Evolutionary conservation across 148 eudicot species (phyloP).

Genomic region (Limonium bicolor): DNA sequence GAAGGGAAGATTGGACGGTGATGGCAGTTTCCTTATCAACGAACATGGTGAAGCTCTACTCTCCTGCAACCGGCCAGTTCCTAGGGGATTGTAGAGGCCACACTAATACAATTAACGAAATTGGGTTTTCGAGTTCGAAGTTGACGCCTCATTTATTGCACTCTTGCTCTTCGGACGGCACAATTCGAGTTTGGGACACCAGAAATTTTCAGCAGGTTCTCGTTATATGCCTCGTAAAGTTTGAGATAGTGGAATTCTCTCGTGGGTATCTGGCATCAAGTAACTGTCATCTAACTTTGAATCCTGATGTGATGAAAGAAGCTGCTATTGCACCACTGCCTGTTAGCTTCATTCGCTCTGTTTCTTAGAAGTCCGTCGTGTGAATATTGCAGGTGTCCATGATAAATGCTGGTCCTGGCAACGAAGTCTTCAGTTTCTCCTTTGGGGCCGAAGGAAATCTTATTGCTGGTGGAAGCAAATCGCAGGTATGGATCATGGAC

Average conservation of each 20-base stretch:
- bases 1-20: conserved; percentile 74
- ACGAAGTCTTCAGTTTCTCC: conserved; percentile 80
- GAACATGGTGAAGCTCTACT: conserved; percentile 61
- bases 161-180: conserved; percentile 73
- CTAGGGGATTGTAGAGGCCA: conserved; percentile 70
- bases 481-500: conserved; percentile 36
- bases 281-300: no score
- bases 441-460: conserved; percentile 52
- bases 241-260: no score
- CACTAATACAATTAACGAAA: conserved; percentile 45
- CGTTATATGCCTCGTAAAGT: no score
- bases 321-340: no score
- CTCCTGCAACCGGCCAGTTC: conserved; percentile 65
- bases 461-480: conserved; percentile 85
- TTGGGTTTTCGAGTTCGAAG: conserved; percentile 34
- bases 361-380: no score
- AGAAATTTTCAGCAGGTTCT: conserved; percentile 60
- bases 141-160: conserved; percentile 34
- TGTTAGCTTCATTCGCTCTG: no score
- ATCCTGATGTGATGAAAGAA: no score
- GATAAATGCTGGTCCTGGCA: conserved; percentile 49
- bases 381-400: conserved; percentile 42
- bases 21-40: conserved; percentile 91
- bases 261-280: no score
- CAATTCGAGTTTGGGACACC: conserved; percentile 82